Evolutionary conservation across 257 asterid species (phyloP).

Genomic region (Ophiorrhiza pumila): DNA sequence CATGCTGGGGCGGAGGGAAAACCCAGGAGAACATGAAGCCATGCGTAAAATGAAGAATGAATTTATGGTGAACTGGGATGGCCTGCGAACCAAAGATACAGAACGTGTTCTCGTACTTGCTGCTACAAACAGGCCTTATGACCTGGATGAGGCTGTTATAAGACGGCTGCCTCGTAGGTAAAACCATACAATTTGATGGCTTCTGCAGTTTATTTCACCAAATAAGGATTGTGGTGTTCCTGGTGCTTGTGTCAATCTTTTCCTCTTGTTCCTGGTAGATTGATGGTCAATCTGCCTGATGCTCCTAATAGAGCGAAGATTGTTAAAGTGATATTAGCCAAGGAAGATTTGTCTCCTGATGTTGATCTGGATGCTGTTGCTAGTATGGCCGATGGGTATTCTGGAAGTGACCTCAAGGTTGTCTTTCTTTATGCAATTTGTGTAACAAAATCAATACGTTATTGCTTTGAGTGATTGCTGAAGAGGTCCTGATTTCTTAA

Average conservation of each 20-base stretch:
- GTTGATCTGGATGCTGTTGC: constrained; percentile 76
- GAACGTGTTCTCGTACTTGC: constrained; percentile 94
- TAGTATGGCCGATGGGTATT: constrained; percentile 86
- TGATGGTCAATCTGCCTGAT: constrained; percentile 96
- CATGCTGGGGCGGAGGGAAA: constrained; percentile 92
- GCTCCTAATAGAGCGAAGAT: constrained; percentile 86
- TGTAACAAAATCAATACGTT: neutral
- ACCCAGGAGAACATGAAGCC: constrained; percentile 90
- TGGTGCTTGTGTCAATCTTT: constrained; percentile 13
- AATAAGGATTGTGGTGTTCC: neutral
- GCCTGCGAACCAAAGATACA: constrained; percentile 82
- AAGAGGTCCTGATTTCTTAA: neutral
- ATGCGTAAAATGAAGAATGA: constrained; percentile 99
- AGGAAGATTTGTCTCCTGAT: constrained; percentile 80
- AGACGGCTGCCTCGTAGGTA: constrained; percentile 91
- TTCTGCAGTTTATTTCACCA: neutral
- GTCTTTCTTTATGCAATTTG: neutral
- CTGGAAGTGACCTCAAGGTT: constrained; percentile 98
- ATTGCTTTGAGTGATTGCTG: neutral
- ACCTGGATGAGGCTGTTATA: constrained; percentile 94
- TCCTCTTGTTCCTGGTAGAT: constrained; percentile 33
- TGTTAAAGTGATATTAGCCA: constrained; percentile 71
- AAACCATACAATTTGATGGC: neutral
- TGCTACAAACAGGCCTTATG: constrained; percentile 96
- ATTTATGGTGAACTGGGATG: constrained; percentile 98